phyloP scores from a whole-genome alignment of 768 basidiomycete species.

The Tricholoma hemisulphureum region DNA sequence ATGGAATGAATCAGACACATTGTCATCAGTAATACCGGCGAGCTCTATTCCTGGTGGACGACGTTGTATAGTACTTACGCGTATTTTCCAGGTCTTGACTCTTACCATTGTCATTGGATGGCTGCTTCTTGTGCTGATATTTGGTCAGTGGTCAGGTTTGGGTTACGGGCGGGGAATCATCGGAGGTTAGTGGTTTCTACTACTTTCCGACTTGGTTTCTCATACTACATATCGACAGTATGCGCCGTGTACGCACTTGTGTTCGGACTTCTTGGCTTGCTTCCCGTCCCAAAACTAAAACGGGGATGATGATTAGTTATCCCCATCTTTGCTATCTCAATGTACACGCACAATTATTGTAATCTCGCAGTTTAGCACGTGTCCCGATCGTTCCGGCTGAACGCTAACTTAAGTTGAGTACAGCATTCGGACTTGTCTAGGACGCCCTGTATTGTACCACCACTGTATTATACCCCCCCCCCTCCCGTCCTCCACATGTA shows the following conservation, averaged over 20 bases:
- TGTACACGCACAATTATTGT: too few species aligned
- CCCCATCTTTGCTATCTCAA: not conserved
- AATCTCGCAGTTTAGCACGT: not conserved
- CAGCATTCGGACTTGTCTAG: too few species aligned
- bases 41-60: slow-evolving; percentile 18
- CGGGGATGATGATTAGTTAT: slow-evolving; percentile 20
- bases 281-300: slow-evolving; percentile 59
- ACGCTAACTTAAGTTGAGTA: too few species aligned
- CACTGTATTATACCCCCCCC: slow-evolving; percentile 11
- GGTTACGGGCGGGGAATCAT: slow-evolving; percentile 64
- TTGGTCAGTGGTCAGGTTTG: slow-evolving; percentile 65
- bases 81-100: slow-evolving; percentile 48
- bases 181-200: slow-evolving; percentile 47
- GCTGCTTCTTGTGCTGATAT: slow-evolving; percentile 56
- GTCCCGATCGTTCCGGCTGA: too few species aligned
- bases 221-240: slow-evolving; percentile 38
- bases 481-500: slow-evolving; percentile 34
- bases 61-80: not conserved
- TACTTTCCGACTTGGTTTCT: slow-evolving; percentile 1
- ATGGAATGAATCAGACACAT: slow-evolving; percentile 68
- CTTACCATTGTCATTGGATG: slow-evolving; percentile 69
- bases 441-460: too few species aligned
- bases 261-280: slow-evolving; percentile 73
- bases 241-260: slow-evolving; percentile 66
- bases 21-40: slow-evolving; percentile 69